Evolutionary conservation across 176 grass and related monocot species (phyloP), one percentile per base, ranked within the genome.

Genomic region (Secale cereale): DNA sequence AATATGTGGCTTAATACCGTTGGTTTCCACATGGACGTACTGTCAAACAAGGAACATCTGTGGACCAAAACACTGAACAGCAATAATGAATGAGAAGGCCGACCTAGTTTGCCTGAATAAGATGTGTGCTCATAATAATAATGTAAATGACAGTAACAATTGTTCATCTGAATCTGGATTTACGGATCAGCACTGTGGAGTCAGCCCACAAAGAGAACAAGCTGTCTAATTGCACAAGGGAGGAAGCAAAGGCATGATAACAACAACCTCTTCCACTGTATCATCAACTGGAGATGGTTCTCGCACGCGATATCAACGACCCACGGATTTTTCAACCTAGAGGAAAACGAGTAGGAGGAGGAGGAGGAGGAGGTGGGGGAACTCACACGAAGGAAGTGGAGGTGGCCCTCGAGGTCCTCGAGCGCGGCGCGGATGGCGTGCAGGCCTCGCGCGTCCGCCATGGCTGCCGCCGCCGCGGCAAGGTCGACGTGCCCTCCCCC

Each of bases 371-470:
- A 36, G 11, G 3, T 1, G 74, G 59, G 79, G 30, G 41, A 68
- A 74, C 91, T 93, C 25, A 95, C 94, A 46, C 88, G 90, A 59
- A 92, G 92, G 83, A 91, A 95, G 74, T 89, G 90, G 76, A 95
- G 88, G 87, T 95, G 86, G 54, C 91, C 90, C 79, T 95, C 90
- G 39, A 95, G 87, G 65, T 95, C 87, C 83, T 95, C 93, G n/a
- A 95, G 83, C 40, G 93, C 93, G n/a, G 86, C 65, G 62, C 94
- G 86, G 76, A 95, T 92, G 77, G 91, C 86, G 71, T 87, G 83
- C 26, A 95, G 86, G 75, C 91, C 92, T 39, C 81, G 83, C 59
- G 88, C 86, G 83, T 89, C 94, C 33, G 46, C 83, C 83, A 89
- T 87, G 79, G 70, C 74, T 8, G 48, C 36, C 65, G 71, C 8